Percentiles rank a stretch among this genome's conserved stretches.
Evolutionary conservation across 768 basidiomycete species (phyloP).

Genomic region (Phlebiopsis flavidoalba): DNA sequence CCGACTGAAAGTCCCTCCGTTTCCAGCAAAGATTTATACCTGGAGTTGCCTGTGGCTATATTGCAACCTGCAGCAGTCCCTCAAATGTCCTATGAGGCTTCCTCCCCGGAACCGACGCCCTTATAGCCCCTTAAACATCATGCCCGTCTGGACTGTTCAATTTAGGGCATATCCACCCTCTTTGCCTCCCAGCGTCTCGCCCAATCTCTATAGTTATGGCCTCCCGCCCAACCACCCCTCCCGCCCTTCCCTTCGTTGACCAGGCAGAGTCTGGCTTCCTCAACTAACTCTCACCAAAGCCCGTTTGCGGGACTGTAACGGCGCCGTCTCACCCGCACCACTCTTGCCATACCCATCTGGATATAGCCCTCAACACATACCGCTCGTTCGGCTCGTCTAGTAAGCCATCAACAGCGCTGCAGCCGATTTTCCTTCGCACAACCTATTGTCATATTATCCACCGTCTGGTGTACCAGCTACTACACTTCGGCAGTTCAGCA

Average conservation of each 20-base stretch:
- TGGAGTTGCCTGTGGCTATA: slow-evolving; percentile 60
- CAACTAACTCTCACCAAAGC: neutral
- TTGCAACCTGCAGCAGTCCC: slow-evolving; percentile 61
- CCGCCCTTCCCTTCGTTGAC: slow-evolving; percentile 19
- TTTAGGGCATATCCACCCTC: neutral
- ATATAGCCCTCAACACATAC: slow-evolving; percentile 18
- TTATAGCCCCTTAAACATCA: neutral
- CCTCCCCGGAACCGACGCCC: neutral
- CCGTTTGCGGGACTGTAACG: neutral
- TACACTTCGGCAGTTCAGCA: slow-evolving; percentile 24
- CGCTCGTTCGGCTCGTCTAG: slow-evolving; percentile 36
- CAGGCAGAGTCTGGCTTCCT: slow-evolving; percentile 51
- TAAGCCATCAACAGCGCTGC: slow-evolving; percentile 57
- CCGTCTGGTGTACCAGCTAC: slow-evolving; percentile 36
- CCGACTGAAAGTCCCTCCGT: neutral
- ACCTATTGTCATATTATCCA: slow-evolving; percentile 23
- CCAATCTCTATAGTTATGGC: neutral
- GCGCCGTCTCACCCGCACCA: neutral
- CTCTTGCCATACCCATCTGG: slow-evolving; percentile 12
- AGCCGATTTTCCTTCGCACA: slow-evolving; percentile 31
- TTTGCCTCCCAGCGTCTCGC: neutral
- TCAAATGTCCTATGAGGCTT: slow-evolving; percentile 12
- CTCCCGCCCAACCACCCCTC: neutral
- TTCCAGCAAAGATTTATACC: slow-evolving; percentile 62
- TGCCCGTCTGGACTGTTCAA: neutral